phyloP scores from a whole-genome alignment of 768 basidiomycete species.

The Obba rivulosa region DNA sequence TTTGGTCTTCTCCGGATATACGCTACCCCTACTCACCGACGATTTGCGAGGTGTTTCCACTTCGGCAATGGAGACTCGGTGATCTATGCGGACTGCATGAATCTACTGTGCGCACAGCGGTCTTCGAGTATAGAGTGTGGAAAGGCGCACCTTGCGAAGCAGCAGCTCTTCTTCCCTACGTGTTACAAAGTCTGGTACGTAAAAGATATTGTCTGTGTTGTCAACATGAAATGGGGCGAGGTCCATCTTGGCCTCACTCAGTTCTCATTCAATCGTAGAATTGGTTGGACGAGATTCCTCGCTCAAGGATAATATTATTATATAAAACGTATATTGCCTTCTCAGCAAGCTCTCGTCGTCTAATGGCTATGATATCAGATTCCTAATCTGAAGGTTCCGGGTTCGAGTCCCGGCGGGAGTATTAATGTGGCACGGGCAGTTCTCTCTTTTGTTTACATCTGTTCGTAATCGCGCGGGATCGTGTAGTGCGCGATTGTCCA shows the following conservation, averaged over 20 bases:
- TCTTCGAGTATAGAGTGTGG: too few relatives aligned
- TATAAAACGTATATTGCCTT: background rate
- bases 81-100: too few relatives aligned
- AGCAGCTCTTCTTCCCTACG: slow-evolving; percentile 73
- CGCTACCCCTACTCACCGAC: slow-evolving; percentile 45
- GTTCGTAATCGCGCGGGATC: too few relatives aligned
- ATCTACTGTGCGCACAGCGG: too few relatives aligned
- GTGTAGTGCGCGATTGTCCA: too few relatives aligned
- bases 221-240: background rate
- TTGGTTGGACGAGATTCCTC: too few relatives aligned
- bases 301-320: too few relatives aligned
- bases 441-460: too few relatives aligned
- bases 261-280: too few relatives aligned
- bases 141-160: slow-evolving; percentile 67
- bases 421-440: background rate
- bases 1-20: background rate
- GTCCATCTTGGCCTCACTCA: too few relatives aligned
- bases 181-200: slow-evolving; percentile 74
- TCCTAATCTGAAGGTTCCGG: slow-evolving; percentile 18
- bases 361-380: slow-evolving; percentile 19
- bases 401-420: slow-evolving; percentile 18
- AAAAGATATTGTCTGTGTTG: slow-evolving; percentile 40
- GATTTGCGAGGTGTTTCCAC: slow-evolving; percentile 73
- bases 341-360: slow-evolving; percentile 12
- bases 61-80: slow-evolving; percentile 69